Evolutionary conservation across 1,139 yeast species (phyloP).

Genomic region (Diutina scorzettiae): DNA sequence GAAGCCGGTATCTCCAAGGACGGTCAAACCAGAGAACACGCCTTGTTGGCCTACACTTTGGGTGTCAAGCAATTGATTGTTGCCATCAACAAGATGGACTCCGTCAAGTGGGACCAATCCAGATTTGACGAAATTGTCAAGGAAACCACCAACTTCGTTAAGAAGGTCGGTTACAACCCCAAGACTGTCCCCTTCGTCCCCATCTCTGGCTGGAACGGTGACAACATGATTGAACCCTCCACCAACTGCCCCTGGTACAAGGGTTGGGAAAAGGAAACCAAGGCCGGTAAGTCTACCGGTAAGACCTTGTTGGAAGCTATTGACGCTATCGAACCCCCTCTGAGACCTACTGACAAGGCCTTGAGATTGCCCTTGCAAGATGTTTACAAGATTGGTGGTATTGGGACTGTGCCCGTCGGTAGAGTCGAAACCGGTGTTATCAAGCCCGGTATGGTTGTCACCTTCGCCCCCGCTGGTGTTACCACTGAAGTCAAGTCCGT

Average conservation of each 20-base stretch:
- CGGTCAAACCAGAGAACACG: conserved; percentile 45
- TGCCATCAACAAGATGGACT: conserved; percentile 70
- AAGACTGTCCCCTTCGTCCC: conserved; percentile 87
- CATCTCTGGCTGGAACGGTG: conserved; percentile 92
- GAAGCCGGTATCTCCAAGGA: conserved; percentile 93
- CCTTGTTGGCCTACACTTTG: conserved; percentile 11
- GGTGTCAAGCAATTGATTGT: conserved; percentile 11
- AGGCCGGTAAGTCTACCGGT: conserved; percentile 67
- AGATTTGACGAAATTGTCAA: conserved; percentile 74
- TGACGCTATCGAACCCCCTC: conserved; percentile 77
- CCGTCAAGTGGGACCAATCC: conserved; percentile 73
- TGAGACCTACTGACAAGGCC: conserved; percentile 83
- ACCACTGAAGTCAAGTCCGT: conserved; percentile 91
- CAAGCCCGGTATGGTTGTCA: conserved; percentile 86
- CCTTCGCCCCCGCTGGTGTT: conserved; percentile 87
- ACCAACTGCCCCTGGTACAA: conserved; percentile 85
- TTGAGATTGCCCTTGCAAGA: conserved; percentile 87
- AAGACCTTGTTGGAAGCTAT: conserved; percentile 83
- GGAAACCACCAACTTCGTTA: conserved; percentile 82
- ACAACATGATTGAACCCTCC: conserved; percentile 81
- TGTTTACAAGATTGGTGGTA: conserved; percentile 91
- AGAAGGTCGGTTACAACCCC: conserved; percentile 92
- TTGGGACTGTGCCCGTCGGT: conserved; percentile 91
- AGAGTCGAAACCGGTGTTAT: conserved; percentile 89
- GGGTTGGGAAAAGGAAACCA: conserved; percentile 85